Conservation (phyloP, 208 protist species). For the Naegleria gruberi region DNA sequence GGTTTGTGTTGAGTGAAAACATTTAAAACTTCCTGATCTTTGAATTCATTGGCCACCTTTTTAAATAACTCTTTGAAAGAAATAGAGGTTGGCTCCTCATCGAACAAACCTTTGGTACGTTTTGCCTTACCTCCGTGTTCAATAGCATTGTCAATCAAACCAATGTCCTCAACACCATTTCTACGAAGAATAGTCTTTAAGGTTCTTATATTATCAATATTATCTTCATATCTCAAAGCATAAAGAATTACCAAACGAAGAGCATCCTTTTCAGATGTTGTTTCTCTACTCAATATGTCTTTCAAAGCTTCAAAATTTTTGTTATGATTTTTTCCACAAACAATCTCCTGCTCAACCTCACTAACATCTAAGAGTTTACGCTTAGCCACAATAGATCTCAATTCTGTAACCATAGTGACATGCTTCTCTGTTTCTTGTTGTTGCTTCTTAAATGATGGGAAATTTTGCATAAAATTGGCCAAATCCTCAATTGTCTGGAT, state of each 20-base stretch:
- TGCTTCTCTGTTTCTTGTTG: conserved; percentile 53
- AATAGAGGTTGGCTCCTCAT: conserved; percentile 27
- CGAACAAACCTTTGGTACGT: background rate
- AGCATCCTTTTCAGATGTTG: conserved; percentile 27
- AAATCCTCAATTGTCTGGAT: conserved; percentile 57
- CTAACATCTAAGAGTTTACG: conserved; percentile 74
- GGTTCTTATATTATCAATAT: background rate
- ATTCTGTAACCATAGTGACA: conserved; percentile 50
- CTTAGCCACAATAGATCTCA: conserved; percentile 57
- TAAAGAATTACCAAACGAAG: conserved; percentile 52
- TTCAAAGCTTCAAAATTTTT: conserved; percentile 56
- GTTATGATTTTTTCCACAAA: conserved; percentile 51
- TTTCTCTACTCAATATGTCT: background rate
- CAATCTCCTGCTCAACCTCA: conserved; percentile 90
- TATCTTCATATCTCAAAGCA: conserved; percentile 48
- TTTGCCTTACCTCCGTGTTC: background rate
- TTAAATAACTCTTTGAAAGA: background rate
- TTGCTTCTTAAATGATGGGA: conserved; percentile 62
- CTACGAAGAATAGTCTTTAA: background rate
- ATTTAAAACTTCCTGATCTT: conserved; percentile 19
- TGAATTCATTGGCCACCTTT: background rate
- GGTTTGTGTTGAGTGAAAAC: conserved; percentile 94
- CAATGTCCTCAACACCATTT: background rate
- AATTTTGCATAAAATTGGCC: conserved; percentile 58
- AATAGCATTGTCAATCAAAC: background rate